A percentile compares a stretch with the other conserved stretches of the same genome.
Conservation (phyloP, 805 yeast species). For the Wickerhamomyces subpelliculosus region DNA sequence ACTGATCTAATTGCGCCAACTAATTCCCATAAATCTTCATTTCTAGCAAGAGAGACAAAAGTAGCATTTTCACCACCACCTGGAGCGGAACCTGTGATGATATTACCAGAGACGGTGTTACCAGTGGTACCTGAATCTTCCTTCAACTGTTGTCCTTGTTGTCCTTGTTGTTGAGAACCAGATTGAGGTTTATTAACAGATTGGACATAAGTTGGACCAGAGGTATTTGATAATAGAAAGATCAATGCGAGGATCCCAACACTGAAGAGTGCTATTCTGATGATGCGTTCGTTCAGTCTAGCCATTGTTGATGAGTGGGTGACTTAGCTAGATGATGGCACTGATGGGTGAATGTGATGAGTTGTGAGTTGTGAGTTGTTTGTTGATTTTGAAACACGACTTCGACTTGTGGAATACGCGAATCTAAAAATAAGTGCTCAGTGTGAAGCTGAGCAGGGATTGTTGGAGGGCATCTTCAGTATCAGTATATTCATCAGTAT, state of each 20-base stretch:
- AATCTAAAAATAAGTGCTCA: no score
- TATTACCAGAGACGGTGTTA: no score
- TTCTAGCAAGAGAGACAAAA: constrained; percentile 75
- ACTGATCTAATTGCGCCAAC: constrained; percentile 63
- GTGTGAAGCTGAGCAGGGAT: no score
- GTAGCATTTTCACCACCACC: constrained; percentile 59
- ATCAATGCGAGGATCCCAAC: constrained; percentile 13
- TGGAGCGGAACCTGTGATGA: background rate
- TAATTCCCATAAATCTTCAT: constrained; percentile 58
- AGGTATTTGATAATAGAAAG: constrained; percentile 8
- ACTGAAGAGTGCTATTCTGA: constrained; percentile 13
- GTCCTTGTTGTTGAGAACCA: background rate
- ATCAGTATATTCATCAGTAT: no score
- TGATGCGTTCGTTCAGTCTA: constrained; percentile 13
- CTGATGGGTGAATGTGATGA: no score
- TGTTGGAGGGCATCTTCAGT: no score
- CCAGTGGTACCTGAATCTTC: background rate
- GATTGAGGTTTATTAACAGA: background rate
- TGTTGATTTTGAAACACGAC: no score
- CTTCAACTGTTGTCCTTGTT: background rate
- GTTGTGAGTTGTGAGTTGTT: no score
- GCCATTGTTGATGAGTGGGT: constrained; percentile 8
- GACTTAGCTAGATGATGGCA: no score
- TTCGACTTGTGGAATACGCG: no score
- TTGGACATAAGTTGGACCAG: constrained; percentile 3